A percentile compares a stretch with the other conserved stretches of the same genome.
Evolutionary conservation across 2,329 filamentous ascomycete species (phyloP).

Genomic region (Pseudogymnoascus sp.): DNA sequence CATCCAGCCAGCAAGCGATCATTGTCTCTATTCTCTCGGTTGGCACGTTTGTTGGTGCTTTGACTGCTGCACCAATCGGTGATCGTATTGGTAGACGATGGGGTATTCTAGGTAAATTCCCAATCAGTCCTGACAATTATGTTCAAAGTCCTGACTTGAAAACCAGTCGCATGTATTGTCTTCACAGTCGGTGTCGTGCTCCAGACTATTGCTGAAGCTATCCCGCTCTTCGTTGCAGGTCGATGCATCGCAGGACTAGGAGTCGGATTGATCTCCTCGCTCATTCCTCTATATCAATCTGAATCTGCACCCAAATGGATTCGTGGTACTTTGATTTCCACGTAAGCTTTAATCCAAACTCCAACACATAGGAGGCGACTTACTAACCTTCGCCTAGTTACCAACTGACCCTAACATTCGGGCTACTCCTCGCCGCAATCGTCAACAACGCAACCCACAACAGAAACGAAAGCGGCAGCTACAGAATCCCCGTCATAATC

Average conservation of each 20-base stretch:
- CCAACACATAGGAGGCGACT: background rate
- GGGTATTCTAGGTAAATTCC: conserved; percentile 45
- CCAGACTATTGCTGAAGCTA: conserved; percentile 55
- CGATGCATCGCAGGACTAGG: conserved; percentile 60
- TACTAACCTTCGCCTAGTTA: conserved; percentile 33
- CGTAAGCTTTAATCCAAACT: conserved; percentile 37
- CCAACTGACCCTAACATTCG: conserved; percentile 65
- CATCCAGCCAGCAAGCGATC: conserved; percentile 30
- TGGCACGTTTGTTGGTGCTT: conserved; percentile 64
- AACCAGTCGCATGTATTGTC: conserved; percentile 49
- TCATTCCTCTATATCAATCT: conserved; percentile 68
- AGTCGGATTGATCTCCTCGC: conserved; percentile 58
- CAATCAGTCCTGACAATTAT: no score
- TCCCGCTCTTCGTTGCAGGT: conserved; percentile 50
- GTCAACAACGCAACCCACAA: conserved; percentile 57
- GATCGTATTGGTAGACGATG: conserved; percentile 51
- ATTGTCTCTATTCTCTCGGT: conserved; percentile 74
- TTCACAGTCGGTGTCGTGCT: conserved; percentile 64
- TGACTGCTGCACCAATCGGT: conserved; percentile 59
- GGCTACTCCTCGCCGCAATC: conserved; percentile 56
- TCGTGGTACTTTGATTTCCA: conserved; percentile 54
- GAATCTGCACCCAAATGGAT: conserved; percentile 75
- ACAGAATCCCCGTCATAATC: conserved; percentile 65
- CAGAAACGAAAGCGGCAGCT: conserved; percentile 53
- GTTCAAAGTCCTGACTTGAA: background rate